phyloP scores from a whole-genome alignment of 495 filamentous ascomycete species.

The Cudoniella acicularis region DNA sequence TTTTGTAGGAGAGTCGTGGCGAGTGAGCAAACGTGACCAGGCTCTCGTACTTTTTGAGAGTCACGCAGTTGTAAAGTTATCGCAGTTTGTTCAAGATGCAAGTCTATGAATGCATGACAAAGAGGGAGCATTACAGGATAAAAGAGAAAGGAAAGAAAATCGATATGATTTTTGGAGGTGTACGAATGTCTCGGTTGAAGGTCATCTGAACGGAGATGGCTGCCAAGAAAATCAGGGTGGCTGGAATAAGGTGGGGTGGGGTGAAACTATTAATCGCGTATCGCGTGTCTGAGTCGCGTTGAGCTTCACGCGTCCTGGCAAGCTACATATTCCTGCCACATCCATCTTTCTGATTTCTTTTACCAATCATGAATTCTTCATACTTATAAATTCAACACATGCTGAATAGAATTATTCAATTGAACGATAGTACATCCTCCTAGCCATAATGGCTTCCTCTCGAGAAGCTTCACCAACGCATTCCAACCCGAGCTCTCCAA shows the following conservation, averaged over 20 bases:
- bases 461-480: conserved; percentile 34
- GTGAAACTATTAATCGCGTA: conserved; percentile 6
- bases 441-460: conserved; percentile 40
- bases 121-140: not conserved
- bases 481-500: conserved; percentile 26
- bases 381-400: conserved; percentile 5
- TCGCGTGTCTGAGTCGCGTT: not conserved
- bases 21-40: too few relatives aligned
- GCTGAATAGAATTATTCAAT: conserved; percentile 4
- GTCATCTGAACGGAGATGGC: conserved; percentile 11
- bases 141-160: not conserved
- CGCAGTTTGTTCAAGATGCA: not conserved
- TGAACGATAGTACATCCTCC: not conserved
- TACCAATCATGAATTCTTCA: conserved; percentile 14
- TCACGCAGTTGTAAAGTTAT: too few relatives aligned
- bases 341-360: not conserved
- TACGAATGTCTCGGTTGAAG: not conserved
- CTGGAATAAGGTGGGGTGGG: conserved; percentile 2
- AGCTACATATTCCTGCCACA: not conserved
- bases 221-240: not conserved
- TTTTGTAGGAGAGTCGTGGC: too few relatives aligned
- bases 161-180: not conserved
- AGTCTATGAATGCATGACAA: not conserved
- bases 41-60: not conserved
- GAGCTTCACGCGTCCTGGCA: not conserved